A percentile compares a stretch with the other conserved stretches of the same genome.
phyloP scores from a whole-genome alignment of 2,329 filamentous ascomycete genomes.

The Pseudogymnoascus sp. region DNA sequence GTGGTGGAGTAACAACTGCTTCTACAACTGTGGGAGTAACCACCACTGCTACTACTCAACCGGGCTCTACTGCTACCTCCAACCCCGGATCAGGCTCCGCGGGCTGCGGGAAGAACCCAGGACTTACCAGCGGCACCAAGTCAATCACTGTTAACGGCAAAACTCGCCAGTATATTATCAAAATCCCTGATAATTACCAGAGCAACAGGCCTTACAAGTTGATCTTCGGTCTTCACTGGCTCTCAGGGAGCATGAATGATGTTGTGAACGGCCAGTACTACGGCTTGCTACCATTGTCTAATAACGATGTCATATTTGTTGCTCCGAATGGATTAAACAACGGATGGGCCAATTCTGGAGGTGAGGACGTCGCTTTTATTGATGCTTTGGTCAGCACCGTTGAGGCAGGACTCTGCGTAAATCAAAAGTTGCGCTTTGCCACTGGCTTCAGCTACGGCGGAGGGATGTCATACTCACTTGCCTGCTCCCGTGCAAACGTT shows the following conservation, averaged over 20 bases:
- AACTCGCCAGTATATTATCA: conserved; percentile 34
- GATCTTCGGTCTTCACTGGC: conserved; percentile 38
- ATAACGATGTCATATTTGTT: conserved; percentile 31
- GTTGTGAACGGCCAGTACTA: conserved; percentile 33
- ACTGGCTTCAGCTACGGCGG: conserved; percentile 33
- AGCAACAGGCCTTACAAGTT: conserved; percentile 33
- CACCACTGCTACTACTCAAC: neutral
- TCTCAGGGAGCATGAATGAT: conserved; percentile 33
- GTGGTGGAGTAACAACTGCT: neutral
- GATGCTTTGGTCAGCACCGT: conserved; percentile 28
- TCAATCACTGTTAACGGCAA: conserved; percentile 34
- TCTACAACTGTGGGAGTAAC: neutral
- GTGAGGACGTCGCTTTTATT: conserved; percentile 31
- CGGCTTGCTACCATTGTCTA: conserved; percentile 27
- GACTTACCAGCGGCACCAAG: conserved; percentile 28
- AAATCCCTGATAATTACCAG: conserved; percentile 36
- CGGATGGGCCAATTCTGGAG: conserved; percentile 32
- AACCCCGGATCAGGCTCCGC: conserved; percentile 16
- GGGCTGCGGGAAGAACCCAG: conserved; percentile 32
- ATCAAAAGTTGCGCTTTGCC: conserved; percentile 29
- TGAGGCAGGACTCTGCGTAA: conserved; percentile 30
- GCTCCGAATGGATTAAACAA: conserved; percentile 29
- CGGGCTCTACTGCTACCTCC: neutral
- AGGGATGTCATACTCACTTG: conserved; percentile 31
- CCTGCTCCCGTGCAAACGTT: conserved; percentile 29